These are phyloP conservation scores for Tetrahymena borealis DNA, from an alignment of 73 alveolate species.

Conservation along the genomic window DNA sequence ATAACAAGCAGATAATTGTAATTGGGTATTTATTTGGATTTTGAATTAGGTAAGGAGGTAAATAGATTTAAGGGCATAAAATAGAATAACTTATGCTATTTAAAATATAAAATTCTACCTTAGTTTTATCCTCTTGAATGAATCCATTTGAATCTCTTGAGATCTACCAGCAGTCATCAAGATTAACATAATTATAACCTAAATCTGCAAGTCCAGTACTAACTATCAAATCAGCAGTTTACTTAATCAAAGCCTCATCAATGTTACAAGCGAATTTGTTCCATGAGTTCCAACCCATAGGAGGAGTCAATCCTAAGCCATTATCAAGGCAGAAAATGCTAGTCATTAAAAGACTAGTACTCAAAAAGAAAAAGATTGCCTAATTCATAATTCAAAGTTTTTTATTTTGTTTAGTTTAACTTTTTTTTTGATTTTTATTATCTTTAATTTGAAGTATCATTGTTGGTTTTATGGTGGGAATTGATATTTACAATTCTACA, in stretches of 20 bases:
- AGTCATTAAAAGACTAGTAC: no score
- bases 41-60: background rate
- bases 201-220: conserved; percentile 62
- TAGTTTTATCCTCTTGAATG: background rate
- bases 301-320: conserved; percentile 69
- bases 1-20: no score
- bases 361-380: no score
- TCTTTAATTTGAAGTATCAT: no score
- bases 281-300: conserved; percentile 92
- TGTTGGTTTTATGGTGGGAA: no score
- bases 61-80: background rate
- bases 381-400: no score
- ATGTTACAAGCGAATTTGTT: conserved; percentile 80
- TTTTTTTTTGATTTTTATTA: no score
- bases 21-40: no score
- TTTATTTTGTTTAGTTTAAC: no score
- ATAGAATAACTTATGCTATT: background rate
- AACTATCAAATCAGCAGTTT: conserved; percentile 62
- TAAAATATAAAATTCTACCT: no score
- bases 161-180: conserved; percentile 84
- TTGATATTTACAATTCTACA: no score
- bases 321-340: conserved; percentile 51
- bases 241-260: conserved; percentile 46
- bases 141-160: conserved; percentile 27
- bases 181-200: conserved; percentile 67